phyloP scores from a whole-genome alignment of 2,329 filamentous ascomycete species.

The Pseudocercospora cruenta region DNA sequence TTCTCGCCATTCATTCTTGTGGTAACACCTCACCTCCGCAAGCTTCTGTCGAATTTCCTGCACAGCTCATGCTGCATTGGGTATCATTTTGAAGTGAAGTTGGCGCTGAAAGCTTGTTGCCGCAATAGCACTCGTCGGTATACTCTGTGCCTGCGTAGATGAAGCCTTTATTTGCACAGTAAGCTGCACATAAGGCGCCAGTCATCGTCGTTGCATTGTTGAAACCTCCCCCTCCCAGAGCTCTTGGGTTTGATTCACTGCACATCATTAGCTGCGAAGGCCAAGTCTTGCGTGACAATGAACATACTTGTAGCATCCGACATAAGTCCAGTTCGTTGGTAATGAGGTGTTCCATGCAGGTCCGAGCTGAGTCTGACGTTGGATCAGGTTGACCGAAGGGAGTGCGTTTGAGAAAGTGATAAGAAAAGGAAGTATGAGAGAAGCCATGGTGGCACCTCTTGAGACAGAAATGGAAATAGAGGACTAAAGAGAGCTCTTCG shows the following conservation, averaged over 20 bases:
- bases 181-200: slow-evolving; percentile 27
- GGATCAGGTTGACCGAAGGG: slow-evolving; percentile 7
- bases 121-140: slow-evolving; percentile 24
- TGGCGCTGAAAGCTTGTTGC: slow-evolving; percentile 29
- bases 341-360: slow-evolving; percentile 24
- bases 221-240: slow-evolving; percentile 19
- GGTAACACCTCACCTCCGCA: slow-evolving; percentile 29
- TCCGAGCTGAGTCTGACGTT: slow-evolving; percentile 14
- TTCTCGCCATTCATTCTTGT: neutral
- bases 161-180: slow-evolving; percentile 27
- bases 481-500: neutral
- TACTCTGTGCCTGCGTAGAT: slow-evolving; percentile 35
- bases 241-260: slow-evolving; percentile 27
- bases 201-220: slow-evolving; percentile 27
- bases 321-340: slow-evolving; percentile 29
- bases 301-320: slow-evolving; percentile 30
- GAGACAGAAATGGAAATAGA: neutral
- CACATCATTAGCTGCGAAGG: neutral
- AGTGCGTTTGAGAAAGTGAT: neutral
- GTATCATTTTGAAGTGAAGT: slow-evolving; percentile 27
- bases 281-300: neutral
- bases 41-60: slow-evolving; percentile 35
- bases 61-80: slow-evolving; percentile 36
- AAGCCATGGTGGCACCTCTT: neutral
- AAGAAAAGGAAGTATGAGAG: neutral